These are phyloP conservation scores for Jamesozyma hellenica DNA, from an alignment of 805 yeast species.

Conservation along the genomic window DNA sequence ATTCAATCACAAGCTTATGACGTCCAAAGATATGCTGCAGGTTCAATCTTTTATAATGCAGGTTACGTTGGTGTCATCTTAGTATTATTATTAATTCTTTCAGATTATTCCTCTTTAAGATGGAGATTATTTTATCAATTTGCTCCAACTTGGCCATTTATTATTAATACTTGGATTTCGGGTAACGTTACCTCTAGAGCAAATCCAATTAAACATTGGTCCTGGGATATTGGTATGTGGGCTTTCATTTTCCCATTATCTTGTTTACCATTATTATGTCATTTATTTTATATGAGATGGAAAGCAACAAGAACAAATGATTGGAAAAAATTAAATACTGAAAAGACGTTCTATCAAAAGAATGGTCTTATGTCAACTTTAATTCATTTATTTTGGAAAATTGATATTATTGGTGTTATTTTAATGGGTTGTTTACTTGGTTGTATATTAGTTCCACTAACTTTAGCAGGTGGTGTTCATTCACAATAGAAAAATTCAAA, in stretches of 20 bases:
- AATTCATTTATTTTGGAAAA: conserved; percentile 45
- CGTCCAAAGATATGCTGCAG: conserved; percentile 45
- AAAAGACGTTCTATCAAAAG: conserved; percentile 32
- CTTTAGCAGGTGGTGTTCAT: conserved; percentile 58
- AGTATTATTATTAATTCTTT: conserved; percentile 45
- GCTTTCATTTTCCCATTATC: conserved; percentile 64
- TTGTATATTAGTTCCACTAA: conserved; percentile 59
- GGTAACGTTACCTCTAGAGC: conserved; percentile 44
- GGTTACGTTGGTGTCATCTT: conserved; percentile 60
- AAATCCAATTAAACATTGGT: conserved; percentile 36
- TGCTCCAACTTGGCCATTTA: conserved; percentile 60
- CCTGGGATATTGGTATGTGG: conserved; percentile 76
- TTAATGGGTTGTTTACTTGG: conserved; percentile 49
- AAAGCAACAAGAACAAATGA: conserved; percentile 45
- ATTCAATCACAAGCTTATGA: conserved; percentile 47
- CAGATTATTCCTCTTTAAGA: conserved; percentile 58
- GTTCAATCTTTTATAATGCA: conserved; percentile 37
- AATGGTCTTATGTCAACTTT: conserved; percentile 30
- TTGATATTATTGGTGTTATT: conserved; percentile 55
- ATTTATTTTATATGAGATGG: conserved; percentile 47
- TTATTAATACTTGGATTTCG: conserved; percentile 70
- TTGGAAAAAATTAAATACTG: conserved; percentile 34
- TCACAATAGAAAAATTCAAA: conserved; percentile 50
- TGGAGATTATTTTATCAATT: conserved; percentile 62
- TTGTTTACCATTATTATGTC: conserved; percentile 47